These are phyloP conservation scores for Sporisorium reilianum DNA, from an alignment of 1,284 basidiomycete genomes.

Conservation along the genomic window DNA sequence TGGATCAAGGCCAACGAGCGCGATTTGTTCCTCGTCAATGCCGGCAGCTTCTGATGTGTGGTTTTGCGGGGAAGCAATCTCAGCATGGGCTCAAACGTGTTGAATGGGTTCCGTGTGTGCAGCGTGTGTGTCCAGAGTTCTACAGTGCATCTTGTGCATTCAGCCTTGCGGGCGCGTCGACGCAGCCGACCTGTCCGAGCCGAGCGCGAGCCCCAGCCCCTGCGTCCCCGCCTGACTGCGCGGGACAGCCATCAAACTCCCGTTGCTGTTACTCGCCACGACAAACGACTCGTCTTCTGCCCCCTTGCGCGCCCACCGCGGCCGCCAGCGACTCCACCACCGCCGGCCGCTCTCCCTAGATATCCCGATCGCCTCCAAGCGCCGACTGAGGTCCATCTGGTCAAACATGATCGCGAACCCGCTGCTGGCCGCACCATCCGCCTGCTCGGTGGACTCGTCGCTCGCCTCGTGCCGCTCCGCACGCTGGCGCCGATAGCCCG, in stretches of 20 bases:
- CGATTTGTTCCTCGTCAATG: slow-evolving; percentile 75
- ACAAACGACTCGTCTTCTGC: slow-evolving; percentile 9
- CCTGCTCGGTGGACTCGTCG: slow-evolving; percentile 6
- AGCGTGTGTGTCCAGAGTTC: not conserved
- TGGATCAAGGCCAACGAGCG: slow-evolving; percentile 91
- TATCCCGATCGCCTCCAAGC: slow-evolving; percentile 27
- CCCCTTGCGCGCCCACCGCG: not conserved
- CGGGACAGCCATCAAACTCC: slow-evolving; percentile 33
- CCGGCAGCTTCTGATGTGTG: slow-evolving; percentile 64
- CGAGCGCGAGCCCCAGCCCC: slow-evolving; percentile 4
- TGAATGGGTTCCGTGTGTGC: too few relatives aligned
- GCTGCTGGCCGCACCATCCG: slow-evolving; percentile 9
- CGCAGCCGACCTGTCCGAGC: not conserved
- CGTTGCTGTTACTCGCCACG: slow-evolving; percentile 34
- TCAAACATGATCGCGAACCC: slow-evolving; percentile 32
- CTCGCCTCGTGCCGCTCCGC: slow-evolving; percentile 1
- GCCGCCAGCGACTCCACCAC: slow-evolving; percentile 14
- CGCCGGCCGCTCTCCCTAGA: slow-evolving; percentile 14
- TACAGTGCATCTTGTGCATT: not conserved
- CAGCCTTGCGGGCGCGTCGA: not conserved
- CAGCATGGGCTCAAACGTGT: too few relatives aligned
- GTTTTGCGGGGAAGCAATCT: too few relatives aligned
- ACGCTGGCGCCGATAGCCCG: not conserved
- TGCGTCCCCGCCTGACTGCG: not conserved
- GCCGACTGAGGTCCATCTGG: slow-evolving; percentile 28